Evolutionary conservation across 2,329 filamentous ascomycete genomes (phyloP), one percentile per base, ranked within the genome.

Genomic region (Ophiocordyceps unilateralis): DNA sequence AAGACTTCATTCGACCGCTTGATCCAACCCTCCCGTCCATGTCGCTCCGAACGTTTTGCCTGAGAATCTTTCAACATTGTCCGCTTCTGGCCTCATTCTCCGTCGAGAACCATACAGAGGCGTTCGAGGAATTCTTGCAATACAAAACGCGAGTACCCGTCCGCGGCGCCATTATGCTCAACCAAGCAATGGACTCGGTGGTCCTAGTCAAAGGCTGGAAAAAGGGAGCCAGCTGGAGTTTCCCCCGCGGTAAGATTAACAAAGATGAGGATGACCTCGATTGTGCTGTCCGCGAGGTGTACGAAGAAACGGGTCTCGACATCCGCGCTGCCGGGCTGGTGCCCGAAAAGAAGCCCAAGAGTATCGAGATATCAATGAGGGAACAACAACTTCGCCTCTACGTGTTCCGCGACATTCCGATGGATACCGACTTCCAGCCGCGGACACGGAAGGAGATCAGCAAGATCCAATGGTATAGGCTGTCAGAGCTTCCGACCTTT

Each of bases 151-250:
- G 88, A 42, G 83, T 98, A 12, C 93, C 93, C 1, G 93, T 98
- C 15, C 78, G 91, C 50, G 91, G 91, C 30, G 89, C 87, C 43
- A 94, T 98, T 47, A 69, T 98, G 68, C 72, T 98, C 42, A 95
- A 95, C 57, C 71, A 87, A 46, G 76, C 74, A n/a, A 94, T 98
- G 88, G 89, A 96, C 55, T 80, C 87, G 42, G 84, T 87, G 0
- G 76, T 98, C 14, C 69, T 98, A 38, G 93, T 98, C 46, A 93
- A 94, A 57, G 93, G 91, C 15, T 98, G 88, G 86, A 98, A 96
- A 68, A 96, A 94, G 59, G 80, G 82, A 28, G 83, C 89, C 12
- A 89, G 82, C 57, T 98, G 91, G 91, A 93, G 87, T 58, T 98
- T 98, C 46, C 91, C 91, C 0, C 70, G 89, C 41, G 93, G 91